These are phyloP conservation scores for Rhodosporidiobolus sp. DNA, from an alignment of 768 basidiomycete species.

Conservation along the genomic window DNA sequence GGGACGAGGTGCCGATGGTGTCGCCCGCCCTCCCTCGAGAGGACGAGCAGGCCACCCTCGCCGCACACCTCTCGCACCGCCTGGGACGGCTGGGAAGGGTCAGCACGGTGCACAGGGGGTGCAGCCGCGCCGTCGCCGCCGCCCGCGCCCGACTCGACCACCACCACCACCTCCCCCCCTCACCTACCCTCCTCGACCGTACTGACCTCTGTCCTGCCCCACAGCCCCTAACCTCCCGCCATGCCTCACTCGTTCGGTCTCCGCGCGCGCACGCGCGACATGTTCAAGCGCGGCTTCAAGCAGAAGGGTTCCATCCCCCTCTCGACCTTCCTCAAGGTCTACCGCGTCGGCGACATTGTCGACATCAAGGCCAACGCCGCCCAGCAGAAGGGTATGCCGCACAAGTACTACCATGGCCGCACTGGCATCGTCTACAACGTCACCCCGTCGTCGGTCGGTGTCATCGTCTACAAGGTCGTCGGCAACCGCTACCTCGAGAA, in stretches of 20 bases:
- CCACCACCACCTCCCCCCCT: neutral
- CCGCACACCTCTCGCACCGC: neutral
- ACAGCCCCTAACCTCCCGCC: slow-evolving; percentile 21
- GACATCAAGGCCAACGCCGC: slow-evolving; percentile 99
- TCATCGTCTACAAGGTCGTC: slow-evolving; percentile 97
- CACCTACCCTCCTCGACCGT: neutral
- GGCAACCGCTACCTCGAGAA: slow-evolving; percentile 99
- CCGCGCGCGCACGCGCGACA: slow-evolving; percentile 96
- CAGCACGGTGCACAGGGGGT: no score
- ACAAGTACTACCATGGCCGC: slow-evolving; percentile 96
- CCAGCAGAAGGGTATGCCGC: slow-evolving; percentile 99
- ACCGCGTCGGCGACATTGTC: slow-evolving; percentile 94
- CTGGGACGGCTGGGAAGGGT: no score
- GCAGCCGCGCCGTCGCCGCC: no score
- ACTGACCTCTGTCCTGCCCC: slow-evolving; percentile 17
- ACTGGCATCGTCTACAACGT: slow-evolving; percentile 99
- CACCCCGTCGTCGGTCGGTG: slow-evolving; percentile 86
- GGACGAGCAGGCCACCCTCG: neutral
- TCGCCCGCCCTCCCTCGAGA: no score
- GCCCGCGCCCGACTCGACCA: no score
- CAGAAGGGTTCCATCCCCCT: slow-evolving; percentile 85
- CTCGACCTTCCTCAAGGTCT: slow-evolving; percentile 89
- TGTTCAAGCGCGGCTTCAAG: slow-evolving; percentile 99
- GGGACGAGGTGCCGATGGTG: no score
- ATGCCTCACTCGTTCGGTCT: slow-evolving; percentile 99